Evolutionary conservation across 2,329 filamentous ascomycete species (phyloP).

Genomic region (Acephala macrosclerotiorum): DNA sequence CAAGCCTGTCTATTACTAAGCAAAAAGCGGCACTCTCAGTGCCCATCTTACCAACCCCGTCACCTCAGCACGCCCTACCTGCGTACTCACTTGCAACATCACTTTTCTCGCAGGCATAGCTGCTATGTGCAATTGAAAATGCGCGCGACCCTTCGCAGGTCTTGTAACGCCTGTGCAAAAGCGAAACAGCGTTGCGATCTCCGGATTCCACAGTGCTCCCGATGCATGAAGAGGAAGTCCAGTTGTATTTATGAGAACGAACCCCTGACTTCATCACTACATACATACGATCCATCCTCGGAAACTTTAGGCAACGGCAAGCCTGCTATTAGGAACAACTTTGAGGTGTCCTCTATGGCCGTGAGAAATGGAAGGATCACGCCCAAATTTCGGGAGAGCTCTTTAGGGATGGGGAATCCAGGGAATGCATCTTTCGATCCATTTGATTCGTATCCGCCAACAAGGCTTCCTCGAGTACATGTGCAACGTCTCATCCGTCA

Average conservation of each 20-base stretch:
- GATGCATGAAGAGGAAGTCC: constrained; percentile 57
- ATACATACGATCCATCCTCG: not conserved
- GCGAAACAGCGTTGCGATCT: constrained; percentile 64
- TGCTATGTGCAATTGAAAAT: too few relatives aligned
- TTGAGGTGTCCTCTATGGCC: not conserved
- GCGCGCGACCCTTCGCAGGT: constrained; percentile 63
- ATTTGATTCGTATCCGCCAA: constrained; percentile 63
- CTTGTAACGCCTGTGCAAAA: constrained; percentile 62
- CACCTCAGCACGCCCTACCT: too few relatives aligned
- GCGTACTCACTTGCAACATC: too few relatives aligned
- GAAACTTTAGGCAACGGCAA: not conserved
- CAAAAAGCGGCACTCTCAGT: too few relatives aligned
- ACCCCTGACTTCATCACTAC: constrained; percentile 49
- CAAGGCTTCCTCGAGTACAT: constrained; percentile 56
- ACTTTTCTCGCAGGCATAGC: too few relatives aligned
- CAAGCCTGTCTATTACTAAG: too few relatives aligned
- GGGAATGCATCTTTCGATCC: constrained; percentile 53
- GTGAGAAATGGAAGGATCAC: not conserved
- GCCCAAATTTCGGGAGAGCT: not conserved
- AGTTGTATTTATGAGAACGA: constrained; percentile 61
- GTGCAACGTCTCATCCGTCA: constrained; percentile 63
- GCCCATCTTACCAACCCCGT: too few relatives aligned
- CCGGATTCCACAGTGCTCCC: constrained; percentile 59
- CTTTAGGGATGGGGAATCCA: constrained; percentile 39
- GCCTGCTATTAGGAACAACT: not conserved